Evolutionary conservation across 108 stramenopile species (phyloP).

Genomic region (Pseudonitzschia multiseries): DNA sequence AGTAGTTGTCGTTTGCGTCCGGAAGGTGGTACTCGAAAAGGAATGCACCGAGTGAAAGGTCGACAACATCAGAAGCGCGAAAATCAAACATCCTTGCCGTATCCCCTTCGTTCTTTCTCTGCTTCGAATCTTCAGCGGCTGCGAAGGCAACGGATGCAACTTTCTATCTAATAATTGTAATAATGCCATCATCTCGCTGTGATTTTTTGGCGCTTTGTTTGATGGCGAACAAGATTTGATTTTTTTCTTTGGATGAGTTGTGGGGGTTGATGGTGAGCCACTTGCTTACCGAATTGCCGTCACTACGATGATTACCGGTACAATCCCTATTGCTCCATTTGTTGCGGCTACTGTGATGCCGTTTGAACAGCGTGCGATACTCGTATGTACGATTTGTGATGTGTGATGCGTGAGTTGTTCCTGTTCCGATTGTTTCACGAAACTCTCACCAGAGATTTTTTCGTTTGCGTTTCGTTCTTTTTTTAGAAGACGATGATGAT

Average conservation of each 20-base stretch:
- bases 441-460: background rate
- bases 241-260: background rate
- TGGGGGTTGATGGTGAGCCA: background rate
- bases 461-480: background rate
- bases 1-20: background rate
- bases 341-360: background rate
- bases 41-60: background rate
- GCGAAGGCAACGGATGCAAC: background rate
- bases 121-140: background rate
- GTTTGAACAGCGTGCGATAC: background rate
- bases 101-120: background rate
- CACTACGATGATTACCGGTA: background rate
- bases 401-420: background rate
- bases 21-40: background rate
- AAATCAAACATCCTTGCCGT: background rate
- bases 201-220: background rate
- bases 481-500: background rate
- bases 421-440: background rate
- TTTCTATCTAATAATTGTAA: background rate
- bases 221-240: background rate
- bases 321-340: background rate
- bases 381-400: background rate
- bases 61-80: background rate
- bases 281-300: background rate
- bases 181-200: background rate